A percentile compares a stretch with the other conserved stretches of the same genome.
These are phyloP conservation scores for Botrytis tulipae DNA, from an alignment of 2,329 filamentous ascomycete species.

Conservation along the genomic window DNA sequence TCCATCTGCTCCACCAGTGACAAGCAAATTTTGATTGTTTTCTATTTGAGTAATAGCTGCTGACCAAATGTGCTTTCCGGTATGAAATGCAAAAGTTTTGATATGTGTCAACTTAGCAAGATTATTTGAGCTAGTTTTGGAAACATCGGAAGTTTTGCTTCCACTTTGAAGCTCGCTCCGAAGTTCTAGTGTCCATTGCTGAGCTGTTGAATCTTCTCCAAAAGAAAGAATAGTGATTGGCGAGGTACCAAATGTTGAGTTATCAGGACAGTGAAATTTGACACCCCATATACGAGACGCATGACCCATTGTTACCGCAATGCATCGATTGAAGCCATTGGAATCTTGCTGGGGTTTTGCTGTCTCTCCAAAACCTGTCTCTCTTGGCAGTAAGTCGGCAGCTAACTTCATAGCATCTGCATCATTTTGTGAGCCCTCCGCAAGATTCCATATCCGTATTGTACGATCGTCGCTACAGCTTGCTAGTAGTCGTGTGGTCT, in stretches of 20 bases:
- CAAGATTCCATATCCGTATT: constrained; percentile 81
- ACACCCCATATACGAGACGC: constrained; percentile 87
- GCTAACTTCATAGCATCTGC: not conserved
- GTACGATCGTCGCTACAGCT: constrained; percentile 96
- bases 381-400: constrained; percentile 39
- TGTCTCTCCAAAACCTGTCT: constrained; percentile 62
- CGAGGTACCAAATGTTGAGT: constrained; percentile 14
- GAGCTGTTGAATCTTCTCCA: constrained; percentile 78
- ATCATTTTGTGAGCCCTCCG: constrained; percentile 16
- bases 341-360: constrained; percentile 34
- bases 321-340: constrained; percentile 44
- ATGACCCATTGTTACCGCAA: constrained; percentile 82
- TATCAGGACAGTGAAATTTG: constrained; percentile 53
- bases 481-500: constrained; percentile 63
- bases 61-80: constrained; percentile 91
- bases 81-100: constrained; percentile 62
- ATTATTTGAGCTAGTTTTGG: not conserved
- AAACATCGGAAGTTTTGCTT: not conserved
- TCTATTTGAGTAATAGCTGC: constrained; percentile 47
- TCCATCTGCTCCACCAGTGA: constrained; percentile 85
- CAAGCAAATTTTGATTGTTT: constrained; percentile 34
- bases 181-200: constrained; percentile 57
- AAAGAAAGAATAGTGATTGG: constrained; percentile 66
- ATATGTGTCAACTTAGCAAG: constrained; percentile 48
- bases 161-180: not conserved